A percentile compares a stretch with the other conserved stretches of the same genome.
phyloP scores from a whole-genome alignment of 768 basidiomycete genomes.

The Lactarius akahatsu region DNA sequence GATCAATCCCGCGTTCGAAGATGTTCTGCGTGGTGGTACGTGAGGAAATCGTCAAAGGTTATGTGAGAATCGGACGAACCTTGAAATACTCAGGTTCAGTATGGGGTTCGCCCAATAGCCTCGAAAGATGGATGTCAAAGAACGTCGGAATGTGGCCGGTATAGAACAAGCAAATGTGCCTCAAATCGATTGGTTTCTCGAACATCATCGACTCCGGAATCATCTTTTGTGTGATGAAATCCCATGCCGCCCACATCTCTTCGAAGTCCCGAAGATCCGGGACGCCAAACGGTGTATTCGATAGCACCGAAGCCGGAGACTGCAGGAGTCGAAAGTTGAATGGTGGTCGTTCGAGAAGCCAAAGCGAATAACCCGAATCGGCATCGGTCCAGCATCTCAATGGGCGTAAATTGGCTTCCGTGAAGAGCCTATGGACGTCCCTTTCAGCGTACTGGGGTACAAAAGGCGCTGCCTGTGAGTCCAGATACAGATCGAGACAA shows the following conservation, averaged over 20 bases:
- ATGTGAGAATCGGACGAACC: constrained; percentile 35
- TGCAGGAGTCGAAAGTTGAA: constrained; percentile 71
- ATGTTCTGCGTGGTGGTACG: constrained; percentile 48
- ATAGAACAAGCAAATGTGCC: constrained; percentile 98
- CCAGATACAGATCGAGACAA: not conserved
- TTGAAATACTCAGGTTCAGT: constrained; percentile 86
- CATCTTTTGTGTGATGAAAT: constrained; percentile 79
- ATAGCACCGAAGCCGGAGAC: constrained; percentile 37
- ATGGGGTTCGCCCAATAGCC: constrained; percentile 68
- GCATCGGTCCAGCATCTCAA: constrained; percentile 85
- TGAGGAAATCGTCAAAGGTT: not conserved
- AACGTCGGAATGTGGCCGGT: constrained; percentile 92
- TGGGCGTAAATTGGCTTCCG: constrained; percentile 72
- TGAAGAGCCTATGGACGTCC: constrained; percentile 71
- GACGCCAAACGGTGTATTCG: constrained; percentile 55
- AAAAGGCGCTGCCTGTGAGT: not conserved
- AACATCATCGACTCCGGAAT: constrained; percentile 83
- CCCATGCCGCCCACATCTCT: constrained; percentile 86
- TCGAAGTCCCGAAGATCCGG: constrained; percentile 81
- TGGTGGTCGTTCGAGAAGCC: constrained; percentile 85
- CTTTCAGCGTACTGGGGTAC: constrained; percentile 67
- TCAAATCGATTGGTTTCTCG: constrained; percentile 87
- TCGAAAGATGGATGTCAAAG: constrained; percentile 85
- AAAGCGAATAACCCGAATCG: constrained; percentile 72
- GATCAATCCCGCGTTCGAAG: constrained; percentile 95